A percentile compares a stretch with the other conserved stretches of the same genome.
Evolutionary conservation across 2,329 filamentous ascomycete species (phyloP).

Genomic region (Ilyonectria robusta): DNA sequence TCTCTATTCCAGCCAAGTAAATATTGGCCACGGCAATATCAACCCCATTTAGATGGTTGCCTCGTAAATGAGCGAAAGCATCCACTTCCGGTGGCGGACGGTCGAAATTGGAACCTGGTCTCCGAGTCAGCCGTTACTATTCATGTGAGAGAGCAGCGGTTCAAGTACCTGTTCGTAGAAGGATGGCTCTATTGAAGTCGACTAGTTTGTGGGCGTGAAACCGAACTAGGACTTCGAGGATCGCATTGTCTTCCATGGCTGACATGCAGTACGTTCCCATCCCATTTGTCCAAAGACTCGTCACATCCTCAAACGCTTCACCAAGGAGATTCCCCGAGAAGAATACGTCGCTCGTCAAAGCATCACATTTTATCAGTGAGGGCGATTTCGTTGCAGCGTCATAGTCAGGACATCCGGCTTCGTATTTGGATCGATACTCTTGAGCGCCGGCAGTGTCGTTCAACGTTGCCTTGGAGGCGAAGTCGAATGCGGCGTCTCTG

Average conservation of each 20-base stretch:
- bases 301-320: constrained; percentile 25
- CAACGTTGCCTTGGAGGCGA: constrained; percentile 20
- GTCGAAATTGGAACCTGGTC: constrained; percentile 34
- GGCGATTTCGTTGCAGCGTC: constrained; percentile 21
- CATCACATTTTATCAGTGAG: constrained; percentile 28
- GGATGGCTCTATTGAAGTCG: constrained; percentile 34
- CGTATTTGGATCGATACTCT: constrained; percentile 29
- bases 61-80: constrained; percentile 22
- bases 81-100: constrained; percentile 30
- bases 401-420: not conserved
- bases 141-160: not conserved
- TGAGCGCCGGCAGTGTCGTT: constrained; percentile 21
- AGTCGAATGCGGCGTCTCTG: constrained; percentile 22
- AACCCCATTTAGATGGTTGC: constrained; percentile 29
- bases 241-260: constrained; percentile 34
- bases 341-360: constrained; percentile 27
- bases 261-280: constrained; percentile 34
- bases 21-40: constrained; percentile 27
- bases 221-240: constrained; percentile 25
- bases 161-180: constrained; percentile 26
- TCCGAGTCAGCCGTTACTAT: not conserved
- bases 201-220: constrained; percentile 25
- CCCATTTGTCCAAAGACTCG: constrained; percentile 28
- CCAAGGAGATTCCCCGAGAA: constrained; percentile 26
- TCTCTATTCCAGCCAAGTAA: constrained; percentile 29